Evolutionary conservation across 2,329 filamentous ascomycete genomes (phyloP).

Genomic region (Claviceps digitariae): DNA sequence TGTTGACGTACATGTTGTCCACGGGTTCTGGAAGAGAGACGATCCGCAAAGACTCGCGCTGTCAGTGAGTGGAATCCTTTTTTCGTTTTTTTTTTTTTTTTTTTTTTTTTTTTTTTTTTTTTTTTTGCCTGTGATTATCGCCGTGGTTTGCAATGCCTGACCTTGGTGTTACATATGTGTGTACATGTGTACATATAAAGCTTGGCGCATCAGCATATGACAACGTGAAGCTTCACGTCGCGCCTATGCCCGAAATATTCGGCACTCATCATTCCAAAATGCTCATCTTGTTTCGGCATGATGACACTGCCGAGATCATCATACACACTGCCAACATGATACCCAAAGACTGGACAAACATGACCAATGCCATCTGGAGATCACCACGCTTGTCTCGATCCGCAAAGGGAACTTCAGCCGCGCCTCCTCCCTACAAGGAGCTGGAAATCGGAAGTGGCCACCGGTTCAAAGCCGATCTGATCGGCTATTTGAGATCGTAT

Average conservation of each 20-base stretch:
- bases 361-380: slow-evolving; percentile 73
- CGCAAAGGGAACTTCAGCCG: neutral
- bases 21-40: slow-evolving; percentile 55
- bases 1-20: slow-evolving; percentile 41
- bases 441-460: slow-evolving; percentile 40
- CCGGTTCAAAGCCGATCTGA: slow-evolving; percentile 62
- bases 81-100: neutral
- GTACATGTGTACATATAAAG: slow-evolving; percentile 3
- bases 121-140: neutral
- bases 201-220: slow-evolving; percentile 36
- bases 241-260: slow-evolving; percentile 71
- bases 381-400: slow-evolving; percentile 54
- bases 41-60: slow-evolving; percentile 43
- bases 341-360: slow-evolving; percentile 71
- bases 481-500: slow-evolving; percentile 61
- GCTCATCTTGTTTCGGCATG: slow-evolving; percentile 68
- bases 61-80: slow-evolving; percentile 29
- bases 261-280: slow-evolving; percentile 83
- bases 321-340: slow-evolving; percentile 93
- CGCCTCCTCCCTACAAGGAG: slow-evolving; percentile 2
- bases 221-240: slow-evolving; percentile 58
- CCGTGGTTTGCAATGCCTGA: neutral
- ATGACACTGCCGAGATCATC: slow-evolving; percentile 62
- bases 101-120: slow-evolving; percentile 2
- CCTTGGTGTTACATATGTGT: neutral